A percentile compares a stretch with the other conserved stretches of the same genome.
Evolutionary conservation across 139 green algal species (phyloP).

Genomic region (Eudorina sp.): DNA sequence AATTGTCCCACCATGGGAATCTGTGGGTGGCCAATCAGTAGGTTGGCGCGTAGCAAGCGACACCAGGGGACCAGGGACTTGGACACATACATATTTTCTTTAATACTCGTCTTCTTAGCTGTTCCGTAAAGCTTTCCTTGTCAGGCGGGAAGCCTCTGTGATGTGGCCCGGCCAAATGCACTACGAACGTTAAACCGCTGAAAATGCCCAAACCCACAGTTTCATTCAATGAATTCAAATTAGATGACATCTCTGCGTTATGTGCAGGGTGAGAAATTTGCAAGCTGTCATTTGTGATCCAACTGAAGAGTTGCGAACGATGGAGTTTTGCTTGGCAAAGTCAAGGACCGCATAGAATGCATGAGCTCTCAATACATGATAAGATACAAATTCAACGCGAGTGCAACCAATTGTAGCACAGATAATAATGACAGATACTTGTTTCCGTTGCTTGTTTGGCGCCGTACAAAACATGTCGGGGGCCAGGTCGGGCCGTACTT

Average conservation of each 20-base stretch:
- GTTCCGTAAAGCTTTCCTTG: slow-evolving; percentile 1
- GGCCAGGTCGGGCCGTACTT: no score
- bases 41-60: neutral
- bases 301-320: no score
- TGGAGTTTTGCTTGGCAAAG: no score
- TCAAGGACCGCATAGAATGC: no score
- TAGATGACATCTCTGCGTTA: neutral
- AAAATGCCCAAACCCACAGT: neutral
- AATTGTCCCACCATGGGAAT: neutral
- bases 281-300: no score
- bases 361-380: no score
- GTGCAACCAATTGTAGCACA: no score
- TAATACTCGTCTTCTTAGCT: neutral
- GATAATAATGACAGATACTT: no score
- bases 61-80: neutral
- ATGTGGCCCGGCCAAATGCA: neutral
- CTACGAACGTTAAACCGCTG: neutral
- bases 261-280: no score
- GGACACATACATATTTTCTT: neutral
- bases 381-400: no score
- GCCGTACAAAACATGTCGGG: no score
- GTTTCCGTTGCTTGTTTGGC: no score
- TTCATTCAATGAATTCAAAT: neutral
- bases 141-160: neutral
- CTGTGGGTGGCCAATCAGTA: neutral